Percentiles rank a stretch among this genome's conserved stretches.
phyloP scores from a whole-genome alignment of 805 yeast genomes.

The Candida yuanshanica region DNA sequence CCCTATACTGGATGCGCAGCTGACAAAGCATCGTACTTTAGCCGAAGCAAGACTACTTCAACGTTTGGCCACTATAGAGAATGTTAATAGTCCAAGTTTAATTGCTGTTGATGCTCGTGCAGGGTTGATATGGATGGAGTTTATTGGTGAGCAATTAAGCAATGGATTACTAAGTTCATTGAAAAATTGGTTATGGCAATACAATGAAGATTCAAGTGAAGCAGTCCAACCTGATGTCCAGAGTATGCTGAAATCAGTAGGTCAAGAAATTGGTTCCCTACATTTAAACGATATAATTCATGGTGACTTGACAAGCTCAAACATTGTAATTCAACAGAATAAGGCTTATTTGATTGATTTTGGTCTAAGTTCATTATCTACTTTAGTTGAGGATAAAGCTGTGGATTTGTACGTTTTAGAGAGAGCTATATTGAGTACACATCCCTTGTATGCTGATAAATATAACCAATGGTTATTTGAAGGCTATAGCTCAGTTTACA shows the following conservation, averaged over 20 bases:
- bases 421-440: constrained; percentile 87
- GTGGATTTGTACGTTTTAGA: constrained; percentile 95
- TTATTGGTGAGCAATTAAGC: constrained; percentile 47
- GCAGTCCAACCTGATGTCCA: constrained; percentile 35
- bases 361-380: constrained; percentile 77
- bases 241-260: constrained; percentile 47
- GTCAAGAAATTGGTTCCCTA: constrained; percentile 59
- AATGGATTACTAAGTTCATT: constrained; percentile 53
- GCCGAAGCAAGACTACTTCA: constrained; percentile 78
- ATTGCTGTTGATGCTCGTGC: constrained; percentile 69
- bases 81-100: constrained; percentile 65
- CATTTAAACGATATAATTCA: constrained; percentile 80
- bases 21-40: constrained; percentile 76
- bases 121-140: constrained; percentile 90
- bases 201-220: constrained; percentile 28
- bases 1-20: constrained; percentile 64
- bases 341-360: constrained; percentile 77
- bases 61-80: constrained; percentile 40
- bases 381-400: constrained; percentile 84
- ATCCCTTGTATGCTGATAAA: constrained; percentile 60
- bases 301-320: constrained; percentile 92
- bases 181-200: constrained; percentile 69
- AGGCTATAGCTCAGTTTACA: constrained; percentile 51
- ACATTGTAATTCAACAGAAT: constrained; percentile 50
- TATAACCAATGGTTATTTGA: constrained; percentile 68